A percentile compares a stretch with the other conserved stretches of the same genome.
phyloP scores from a whole-genome alignment of 495 filamentous ascomycete species.

The Penicillium steckii region DNA sequence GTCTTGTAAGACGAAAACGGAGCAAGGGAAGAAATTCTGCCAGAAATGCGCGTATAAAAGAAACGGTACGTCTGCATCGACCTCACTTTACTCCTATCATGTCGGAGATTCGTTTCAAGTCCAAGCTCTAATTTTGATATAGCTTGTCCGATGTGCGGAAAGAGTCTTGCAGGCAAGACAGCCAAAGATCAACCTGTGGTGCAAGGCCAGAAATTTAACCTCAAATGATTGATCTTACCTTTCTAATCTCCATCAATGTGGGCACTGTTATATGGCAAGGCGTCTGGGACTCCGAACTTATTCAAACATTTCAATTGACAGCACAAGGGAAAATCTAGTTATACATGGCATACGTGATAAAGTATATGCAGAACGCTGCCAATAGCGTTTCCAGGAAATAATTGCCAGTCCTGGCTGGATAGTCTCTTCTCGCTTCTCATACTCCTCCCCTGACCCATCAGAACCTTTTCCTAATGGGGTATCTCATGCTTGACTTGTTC shows the following conservation, averaged over 20 bases:
- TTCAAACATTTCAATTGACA: slow-evolving; percentile 29
- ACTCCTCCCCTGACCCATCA: not conserved
- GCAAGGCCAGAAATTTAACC: slow-evolving; percentile 55
- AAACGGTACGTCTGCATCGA: slow-evolving; percentile 49
- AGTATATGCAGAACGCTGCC: slow-evolving; percentile 41
- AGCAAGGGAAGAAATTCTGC: slow-evolving; percentile 61
- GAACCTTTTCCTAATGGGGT: not conserved
- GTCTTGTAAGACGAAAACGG: slow-evolving; percentile 63
- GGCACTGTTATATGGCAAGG: slow-evolving; percentile 15
- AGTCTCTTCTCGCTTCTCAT: not conserved
- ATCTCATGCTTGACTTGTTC: slow-evolving; percentile 9
- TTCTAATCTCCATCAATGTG: not conserved
- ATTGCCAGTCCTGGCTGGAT: slow-evolving; percentile 9
- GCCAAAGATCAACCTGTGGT: slow-evolving; percentile 53
- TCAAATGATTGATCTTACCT: not conserved
- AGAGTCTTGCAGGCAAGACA: slow-evolving; percentile 48
- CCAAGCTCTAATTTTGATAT: slow-evolving; percentile 23
- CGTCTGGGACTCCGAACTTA: slow-evolving; percentile 13
- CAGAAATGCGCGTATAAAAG: slow-evolving; percentile 66
- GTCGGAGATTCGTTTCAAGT: no score
- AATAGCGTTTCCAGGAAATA: slow-evolving; percentile 21
- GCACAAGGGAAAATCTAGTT: slow-evolving; percentile 40
- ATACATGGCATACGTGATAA: slow-evolving; percentile 45
- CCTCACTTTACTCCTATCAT: not conserved
- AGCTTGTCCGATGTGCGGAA: slow-evolving; percentile 70